These are phyloP conservation scores for Porphyridium purpureum DNA, from an alignment of 23 red algal genomes.

Conservation along the genomic window DNA sequence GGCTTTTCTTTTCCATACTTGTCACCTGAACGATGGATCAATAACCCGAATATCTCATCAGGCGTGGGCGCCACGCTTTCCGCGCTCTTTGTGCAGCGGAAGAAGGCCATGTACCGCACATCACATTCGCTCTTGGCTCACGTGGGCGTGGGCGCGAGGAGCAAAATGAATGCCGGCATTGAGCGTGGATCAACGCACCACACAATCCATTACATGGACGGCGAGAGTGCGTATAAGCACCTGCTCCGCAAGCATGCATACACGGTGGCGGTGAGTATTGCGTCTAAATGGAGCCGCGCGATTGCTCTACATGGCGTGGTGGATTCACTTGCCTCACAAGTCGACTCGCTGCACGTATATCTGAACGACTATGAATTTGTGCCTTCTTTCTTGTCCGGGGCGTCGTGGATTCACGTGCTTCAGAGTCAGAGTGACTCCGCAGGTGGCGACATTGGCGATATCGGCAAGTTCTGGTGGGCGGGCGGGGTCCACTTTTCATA, in stretches of 20 bases:
- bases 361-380: conserved; percentile 55
- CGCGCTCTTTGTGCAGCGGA: conserved; percentile 5
- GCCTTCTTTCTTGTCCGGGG: conserved; percentile 13
- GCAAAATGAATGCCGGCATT: conserved; percentile 41
- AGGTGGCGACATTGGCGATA: conserved; percentile 45
- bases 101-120: conserved; percentile 36
- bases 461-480: conserved; percentile 54
- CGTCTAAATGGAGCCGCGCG: conserved; percentile 26
- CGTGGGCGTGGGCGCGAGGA: conserved; percentile 7
- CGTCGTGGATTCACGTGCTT: conserved; percentile 14
- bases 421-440: neutral
- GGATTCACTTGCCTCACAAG: conserved; percentile 21
- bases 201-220: conserved; percentile 31
- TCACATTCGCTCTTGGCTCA: conserved; percentile 36
- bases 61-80: conserved; percentile 49
- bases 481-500: conserved; percentile 17
- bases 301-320: conserved; percentile 30
- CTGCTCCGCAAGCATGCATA: conserved; percentile 11
- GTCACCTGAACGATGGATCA: conserved; percentile 13
- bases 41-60: conserved; percentile 24
- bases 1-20: conserved; percentile 33
- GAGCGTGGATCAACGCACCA: conserved; percentile 3
- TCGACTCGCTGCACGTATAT: conserved; percentile 47
- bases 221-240: conserved; percentile 12
- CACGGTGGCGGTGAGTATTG: conserved; percentile 41